These are phyloP conservation scores for Beauveria pseudobassiana DNA, from an alignment of 2,329 filamentous ascomycete genomes.

Conservation along the genomic window DNA sequence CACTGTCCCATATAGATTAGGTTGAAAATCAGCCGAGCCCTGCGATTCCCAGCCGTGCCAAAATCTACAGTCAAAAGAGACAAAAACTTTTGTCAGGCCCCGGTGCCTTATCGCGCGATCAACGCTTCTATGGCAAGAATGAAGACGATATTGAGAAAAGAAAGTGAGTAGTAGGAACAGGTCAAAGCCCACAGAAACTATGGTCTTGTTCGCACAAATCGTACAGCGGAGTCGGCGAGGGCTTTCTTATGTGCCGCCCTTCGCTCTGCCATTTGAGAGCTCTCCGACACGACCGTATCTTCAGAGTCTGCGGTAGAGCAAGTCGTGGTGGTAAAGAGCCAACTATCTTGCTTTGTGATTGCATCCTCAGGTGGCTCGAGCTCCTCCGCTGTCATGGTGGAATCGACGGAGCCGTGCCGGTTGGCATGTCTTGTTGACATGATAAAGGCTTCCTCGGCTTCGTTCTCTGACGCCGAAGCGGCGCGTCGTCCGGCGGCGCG, in stretches of 20 bases:
- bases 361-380: conserved; percentile 2
- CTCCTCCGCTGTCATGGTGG: conserved; percentile 4
- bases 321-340: conserved; percentile 10
- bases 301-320: conserved; percentile 5
- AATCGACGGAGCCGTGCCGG: conserved; percentile 14
- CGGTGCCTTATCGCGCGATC: not conserved
- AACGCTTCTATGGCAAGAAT: conserved; percentile 2
- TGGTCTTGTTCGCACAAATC: conserved; percentile 9
- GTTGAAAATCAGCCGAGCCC: not conserved
- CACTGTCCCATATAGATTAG: not conserved
- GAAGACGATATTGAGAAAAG: conserved; percentile 2
- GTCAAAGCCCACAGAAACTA: not conserved
- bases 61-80: not conserved
- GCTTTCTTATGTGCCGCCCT: conserved; percentile 8
- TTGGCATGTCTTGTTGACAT: conserved; percentile 3
- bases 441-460: conserved; percentile 14
- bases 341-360: conserved; percentile 10
- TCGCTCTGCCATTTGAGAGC: conserved; percentile 5
- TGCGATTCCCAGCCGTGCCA: not conserved
- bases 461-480: conserved; percentile 1
- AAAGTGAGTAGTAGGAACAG: not conserved
- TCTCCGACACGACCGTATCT: conserved; percentile 8
- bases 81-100: not conserved
- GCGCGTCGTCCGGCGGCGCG: not conserved
- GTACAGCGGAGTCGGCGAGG: conserved; percentile 8